Base-by-base conservation (phyloP, 352 stramenopile genomes). In the Globisporangium cederbergense region DNA sequence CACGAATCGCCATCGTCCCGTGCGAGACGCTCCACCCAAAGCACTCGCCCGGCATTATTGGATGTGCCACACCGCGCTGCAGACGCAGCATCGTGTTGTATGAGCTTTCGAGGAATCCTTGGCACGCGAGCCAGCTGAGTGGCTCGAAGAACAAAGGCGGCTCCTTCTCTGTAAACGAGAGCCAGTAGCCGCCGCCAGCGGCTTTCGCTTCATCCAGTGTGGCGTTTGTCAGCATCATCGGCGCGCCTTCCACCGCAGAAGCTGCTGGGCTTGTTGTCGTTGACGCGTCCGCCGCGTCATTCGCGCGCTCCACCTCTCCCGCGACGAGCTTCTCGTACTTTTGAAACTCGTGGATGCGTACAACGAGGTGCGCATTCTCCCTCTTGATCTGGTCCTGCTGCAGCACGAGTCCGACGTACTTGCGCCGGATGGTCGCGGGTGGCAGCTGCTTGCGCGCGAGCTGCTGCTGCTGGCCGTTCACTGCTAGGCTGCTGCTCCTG, bases 371-470 rank as follows among this genome's bases (percentile, higher is more conserved):
- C 46, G 47, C 13, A 34, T 65, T 65, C 22, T 65, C 59, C 9
- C 22, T 32, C 59, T 65, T 56, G 46, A 65, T 58, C 59, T 65
- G 46, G 59, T 65, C 59, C 59, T 65, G 59, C 38, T 65, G 59
- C 9, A 65, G 20, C 47, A 65, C 59, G 25, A 65, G 59, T 6
- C 45, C 45, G 14, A 65, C 50, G 38, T 58, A 65, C 47, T 58
- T 56, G 47, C 59, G 59, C 20, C 14, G 47, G 11, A 55, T 22
- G 5, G 50, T 55, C 14, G 50, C 28, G 2, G 50, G 50, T 7
- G 50, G 50, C 5, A 22, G 25, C 14, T 55, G 50, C 16, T 55
- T 55, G 13, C 30, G 28, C 50, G 40, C 50, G 50, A 50, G 54
- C 36, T 60, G 32, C 7, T 36, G 32, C 7, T 36, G 32, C 32